Conservation (phyloP, 164 flowering plant species). For the Vitis cinerea region DNA sequence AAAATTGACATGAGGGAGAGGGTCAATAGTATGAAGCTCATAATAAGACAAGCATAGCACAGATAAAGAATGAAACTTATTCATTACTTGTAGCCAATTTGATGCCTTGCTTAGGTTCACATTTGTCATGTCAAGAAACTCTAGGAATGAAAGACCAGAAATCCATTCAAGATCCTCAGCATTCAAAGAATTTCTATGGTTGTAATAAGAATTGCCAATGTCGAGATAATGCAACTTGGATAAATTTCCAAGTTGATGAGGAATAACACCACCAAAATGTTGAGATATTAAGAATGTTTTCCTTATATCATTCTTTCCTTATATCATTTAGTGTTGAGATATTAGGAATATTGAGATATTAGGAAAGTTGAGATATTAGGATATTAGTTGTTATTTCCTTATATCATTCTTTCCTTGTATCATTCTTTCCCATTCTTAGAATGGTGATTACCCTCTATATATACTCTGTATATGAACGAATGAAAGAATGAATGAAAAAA, state of each 20-base stretch:
- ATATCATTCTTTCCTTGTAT: no score
- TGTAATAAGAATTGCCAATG: neutral
- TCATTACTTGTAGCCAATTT: conserved; percentile 7
- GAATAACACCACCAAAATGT: neutral
- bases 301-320: no score
- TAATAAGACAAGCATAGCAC: conserved; percentile 4
- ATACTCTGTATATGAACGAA: no score
- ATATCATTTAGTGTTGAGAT: no score
- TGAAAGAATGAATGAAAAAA: no score
- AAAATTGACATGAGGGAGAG: neutral
- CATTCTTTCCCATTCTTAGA: no score
- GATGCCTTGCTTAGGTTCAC: conserved; percentile 2
- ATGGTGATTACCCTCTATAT: no score
- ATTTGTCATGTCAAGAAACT: conserved; percentile 6
- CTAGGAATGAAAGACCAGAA: conserved; percentile 15
- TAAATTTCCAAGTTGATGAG: conserved; percentile 4
- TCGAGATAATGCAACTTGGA: neutral
- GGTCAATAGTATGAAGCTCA: neutral
- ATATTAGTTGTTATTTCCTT: no score
- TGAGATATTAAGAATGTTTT: no score
- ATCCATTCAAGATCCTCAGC: conserved; percentile 14
- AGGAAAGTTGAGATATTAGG: no score
- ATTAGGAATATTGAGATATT: no score
- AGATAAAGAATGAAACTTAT: conserved; percentile 16
- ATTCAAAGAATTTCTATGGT: no score